Conservation (phyloP, 2,329 filamentous ascomycete species). For the Arthrobotrys sinensis region DNA sequence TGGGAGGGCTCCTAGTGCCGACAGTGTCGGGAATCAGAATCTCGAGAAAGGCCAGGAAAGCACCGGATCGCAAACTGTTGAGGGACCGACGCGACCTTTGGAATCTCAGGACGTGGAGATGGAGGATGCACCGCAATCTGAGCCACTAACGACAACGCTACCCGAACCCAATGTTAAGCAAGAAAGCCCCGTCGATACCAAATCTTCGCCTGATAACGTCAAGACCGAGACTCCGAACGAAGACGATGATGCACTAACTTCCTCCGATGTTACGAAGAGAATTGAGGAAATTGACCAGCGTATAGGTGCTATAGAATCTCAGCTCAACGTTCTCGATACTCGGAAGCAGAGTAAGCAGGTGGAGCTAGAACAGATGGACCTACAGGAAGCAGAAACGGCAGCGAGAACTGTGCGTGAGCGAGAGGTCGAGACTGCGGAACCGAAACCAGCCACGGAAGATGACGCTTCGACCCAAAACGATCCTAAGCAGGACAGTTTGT, state of each 20-base stretch:
- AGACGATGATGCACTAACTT: constrained; percentile 53
- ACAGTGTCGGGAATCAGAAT: constrained; percentile 26
- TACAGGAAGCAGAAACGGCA: constrained; percentile 33
- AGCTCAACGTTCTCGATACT: constrained; percentile 24
- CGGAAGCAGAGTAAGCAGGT: constrained; percentile 50
- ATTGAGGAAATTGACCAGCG: constrained; percentile 50
- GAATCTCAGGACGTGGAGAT: constrained; percentile 45
- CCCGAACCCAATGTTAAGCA: constrained; percentile 43
- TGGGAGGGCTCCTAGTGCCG: constrained; percentile 35
- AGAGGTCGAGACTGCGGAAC: constrained; percentile 21
- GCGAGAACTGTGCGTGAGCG: constrained; percentile 37
- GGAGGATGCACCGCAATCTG: constrained; percentile 42
- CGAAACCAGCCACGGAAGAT: constrained; percentile 20
- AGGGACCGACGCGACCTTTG: background rate
- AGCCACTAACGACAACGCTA: background rate
- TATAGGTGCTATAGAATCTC: constrained; percentile 44
- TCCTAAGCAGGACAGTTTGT: constrained; percentile 51
- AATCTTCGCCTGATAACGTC: constrained; percentile 8
- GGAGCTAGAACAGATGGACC: constrained; percentile 44
- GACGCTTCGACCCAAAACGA: constrained; percentile 13
- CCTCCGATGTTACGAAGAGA: constrained; percentile 52
- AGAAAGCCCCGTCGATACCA: constrained; percentile 54
- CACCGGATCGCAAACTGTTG: background rate
- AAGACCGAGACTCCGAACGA: constrained; percentile 44
- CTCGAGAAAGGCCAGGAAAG: constrained; percentile 23